Base-by-base conservation (phyloP, 1,139 yeast genomes). In the Nakaseomyces uthaithaninus region DNA sequence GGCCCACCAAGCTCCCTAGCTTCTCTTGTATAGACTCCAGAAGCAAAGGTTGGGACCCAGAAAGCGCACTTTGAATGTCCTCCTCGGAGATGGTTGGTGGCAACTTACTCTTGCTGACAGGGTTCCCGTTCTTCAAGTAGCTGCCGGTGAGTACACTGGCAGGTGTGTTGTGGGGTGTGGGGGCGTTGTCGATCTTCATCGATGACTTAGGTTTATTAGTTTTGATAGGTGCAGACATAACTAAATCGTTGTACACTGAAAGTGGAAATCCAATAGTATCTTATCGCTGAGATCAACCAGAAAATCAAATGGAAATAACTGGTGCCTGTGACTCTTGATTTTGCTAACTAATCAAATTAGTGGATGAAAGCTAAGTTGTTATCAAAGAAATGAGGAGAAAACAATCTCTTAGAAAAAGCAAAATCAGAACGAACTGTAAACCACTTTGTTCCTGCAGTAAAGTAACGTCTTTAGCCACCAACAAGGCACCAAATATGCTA, bases 101-200 rank as follows among this genome's bases (percentile, higher is more conserved):
- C 39, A 16, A 19, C 35, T 85, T 85, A 38, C 94, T 81, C 25
- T 38, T 77, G 44, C 84, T 81, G 8, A 77, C 69, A 12, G 94
- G 94, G 48, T 79, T 75, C 47, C 78, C 75, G 46, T 72, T 73
- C 64, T 73, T 78, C 60, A 83, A 71, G 62, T 77, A 87, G 38
- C 91, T 81, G 47, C 77, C 79, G 36, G 85, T 75, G 33, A 54
- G 42, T 33, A 83, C 84, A 23, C 94, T 80, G 3, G 97, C 84
- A 18, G 99, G 99, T 1, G 99, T 91, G 71, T 91, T 91, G 62
- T 93, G 98, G 10, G 99, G 99, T 2, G 99, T 91, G 38, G 99
- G 98, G 4, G 98, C 98, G 59, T 81, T 79, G 52, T 94, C 82
- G 53, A 87, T 77, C 60, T 84, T 86, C 58, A 81, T 55, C 3